Base-by-base conservation (phyloP, 768 basidiomycete genomes). In the Hygrophorus pudorinus region DNA sequence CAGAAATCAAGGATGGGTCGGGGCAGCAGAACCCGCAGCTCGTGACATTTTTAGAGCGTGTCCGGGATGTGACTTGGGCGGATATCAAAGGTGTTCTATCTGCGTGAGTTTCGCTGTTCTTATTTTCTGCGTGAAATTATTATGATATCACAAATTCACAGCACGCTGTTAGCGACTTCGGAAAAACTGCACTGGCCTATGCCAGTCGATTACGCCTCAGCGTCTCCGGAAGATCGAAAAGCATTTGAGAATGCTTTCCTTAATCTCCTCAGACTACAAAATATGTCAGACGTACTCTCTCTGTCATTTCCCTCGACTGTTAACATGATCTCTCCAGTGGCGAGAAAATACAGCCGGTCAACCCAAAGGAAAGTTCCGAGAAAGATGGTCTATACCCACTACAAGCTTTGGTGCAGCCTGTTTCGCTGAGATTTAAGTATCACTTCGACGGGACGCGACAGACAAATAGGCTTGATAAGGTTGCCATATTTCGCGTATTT, bases 381-480 rank as follows among this genome's bases (percentile, higher is more conserved):
- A 67, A 72, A 55, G 72, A 78, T 38, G 79, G 81, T 0, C 57
- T 97, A 28, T 93, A 93, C 60, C 77, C 96, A 1, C 54, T 98
- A 13, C 82, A 89, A 57, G 82, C 86, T 2, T 74, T 99, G 13
- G 75, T 90, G 3, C 79, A 82, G 35, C 87, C 93, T 1, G 72
- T 99, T 39, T 69, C 83, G 1, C 62, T 90, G 48, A 77, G 96
- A 14, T 99, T 97, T 70, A 88, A 85, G 54, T 99, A 85, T 58
- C 96, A 99, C 57, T 98, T 98, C 49, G 91, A 97, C 46, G 79
- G 86, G 0, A 70, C 76, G 13, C 71, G 90, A 29, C 76, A 79
- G 51, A 99, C 96, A 0, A 99, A 97, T 60, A 73, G 88, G 41
- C 60, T 91, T 8, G 94, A 98, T 65, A 98, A 97, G 78, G 92